These are phyloP conservation scores for Huiozyma naganishii DNA, from an alignment of 805 yeast genomes.

Conservation along the genomic window DNA sequence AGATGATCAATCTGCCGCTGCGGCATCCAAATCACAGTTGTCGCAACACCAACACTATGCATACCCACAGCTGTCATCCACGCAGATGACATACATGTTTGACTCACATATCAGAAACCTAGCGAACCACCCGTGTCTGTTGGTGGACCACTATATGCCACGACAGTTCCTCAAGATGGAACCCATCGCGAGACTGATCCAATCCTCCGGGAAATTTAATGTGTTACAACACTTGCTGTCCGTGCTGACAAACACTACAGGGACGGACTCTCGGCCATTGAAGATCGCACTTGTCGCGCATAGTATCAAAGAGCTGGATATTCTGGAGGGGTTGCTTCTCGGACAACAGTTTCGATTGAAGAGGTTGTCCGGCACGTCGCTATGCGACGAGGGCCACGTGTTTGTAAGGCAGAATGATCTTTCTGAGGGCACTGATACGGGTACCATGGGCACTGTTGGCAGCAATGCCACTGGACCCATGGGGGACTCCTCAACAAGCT, in stretches of 20 bases:
- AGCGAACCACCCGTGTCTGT: conserved; percentile 54
- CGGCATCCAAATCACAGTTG: background rate
- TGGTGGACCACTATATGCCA: conserved; percentile 73
- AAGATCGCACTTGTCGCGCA: conserved; percentile 41
- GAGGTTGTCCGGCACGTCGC: conserved; percentile 55
- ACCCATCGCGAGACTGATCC: conserved; percentile 42
- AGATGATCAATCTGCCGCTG: background rate
- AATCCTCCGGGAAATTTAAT: conserved; percentile 50
- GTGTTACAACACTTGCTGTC: conserved; percentile 38
- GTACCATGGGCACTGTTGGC: background rate
- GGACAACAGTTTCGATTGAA: conserved; percentile 59
- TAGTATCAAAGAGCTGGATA: conserved; percentile 58
- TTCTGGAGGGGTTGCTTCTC: conserved; percentile 66
- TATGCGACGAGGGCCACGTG: conserved; percentile 32
- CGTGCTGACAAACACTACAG: conserved; percentile 5
- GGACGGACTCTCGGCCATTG: background rate
- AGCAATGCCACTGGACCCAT: background rate
- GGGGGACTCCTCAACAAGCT: background rate
- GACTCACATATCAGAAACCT: conserved; percentile 36
- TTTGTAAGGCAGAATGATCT: background rate
- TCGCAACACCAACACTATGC: background rate
- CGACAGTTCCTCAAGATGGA: conserved; percentile 57
- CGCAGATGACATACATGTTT: conserved; percentile 21
- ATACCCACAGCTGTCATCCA: conserved; percentile 30
- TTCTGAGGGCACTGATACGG: background rate